These are phyloP conservation scores for Colletotrichum tropicicola DNA, from an alignment of 2,329 filamentous ascomycete species.

Conservation along the genomic window DNA sequence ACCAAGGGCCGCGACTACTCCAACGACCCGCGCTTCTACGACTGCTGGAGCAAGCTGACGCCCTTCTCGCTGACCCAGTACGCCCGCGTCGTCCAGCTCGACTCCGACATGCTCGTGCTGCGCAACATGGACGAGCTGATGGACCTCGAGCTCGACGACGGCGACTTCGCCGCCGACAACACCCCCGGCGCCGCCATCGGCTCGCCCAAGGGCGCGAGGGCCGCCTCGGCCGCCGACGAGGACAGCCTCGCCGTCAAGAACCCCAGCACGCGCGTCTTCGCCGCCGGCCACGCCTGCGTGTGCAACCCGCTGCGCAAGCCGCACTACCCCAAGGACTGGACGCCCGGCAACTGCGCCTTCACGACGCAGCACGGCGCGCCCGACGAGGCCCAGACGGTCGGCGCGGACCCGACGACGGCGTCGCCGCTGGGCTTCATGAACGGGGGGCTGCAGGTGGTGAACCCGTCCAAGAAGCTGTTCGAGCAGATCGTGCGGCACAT, in stretches of 20 bases:
- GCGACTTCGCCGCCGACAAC: constrained; percentile 24
- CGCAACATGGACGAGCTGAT: constrained; percentile 94
- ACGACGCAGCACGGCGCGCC: constrained; percentile 60
- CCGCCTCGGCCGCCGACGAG: constrained; percentile 7
- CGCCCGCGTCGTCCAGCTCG: constrained; percentile 81
- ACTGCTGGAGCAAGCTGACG: constrained; percentile 89
- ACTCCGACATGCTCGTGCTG: constrained; percentile 87
- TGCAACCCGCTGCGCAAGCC: constrained; percentile 83
- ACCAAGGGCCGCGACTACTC: constrained; percentile 72
- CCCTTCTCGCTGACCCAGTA: constrained; percentile 82
- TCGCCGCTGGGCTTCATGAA: constrained; percentile 63
- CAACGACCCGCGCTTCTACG: constrained; percentile 85
- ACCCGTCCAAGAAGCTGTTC: constrained; percentile 58
- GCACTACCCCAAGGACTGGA: constrained; percentile 81
- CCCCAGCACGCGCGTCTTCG: constrained; percentile 69
- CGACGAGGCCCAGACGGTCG: constrained; percentile 54
- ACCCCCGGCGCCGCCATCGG: constrained; percentile 22
- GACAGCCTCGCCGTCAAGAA: constrained; percentile 18
- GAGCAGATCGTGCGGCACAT: constrained; percentile 60
- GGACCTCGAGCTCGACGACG: constrained; percentile 76
- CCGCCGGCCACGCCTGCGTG: constrained; percentile 84
- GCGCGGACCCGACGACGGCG: constrained; percentile 50
- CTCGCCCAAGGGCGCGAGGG: no score
- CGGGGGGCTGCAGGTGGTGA: constrained; percentile 66
- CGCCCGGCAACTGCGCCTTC: constrained; percentile 66